Conservation (phyloP, 164 flowering plant species). For the Kalanchoe fedtschenkoi region DNA sequence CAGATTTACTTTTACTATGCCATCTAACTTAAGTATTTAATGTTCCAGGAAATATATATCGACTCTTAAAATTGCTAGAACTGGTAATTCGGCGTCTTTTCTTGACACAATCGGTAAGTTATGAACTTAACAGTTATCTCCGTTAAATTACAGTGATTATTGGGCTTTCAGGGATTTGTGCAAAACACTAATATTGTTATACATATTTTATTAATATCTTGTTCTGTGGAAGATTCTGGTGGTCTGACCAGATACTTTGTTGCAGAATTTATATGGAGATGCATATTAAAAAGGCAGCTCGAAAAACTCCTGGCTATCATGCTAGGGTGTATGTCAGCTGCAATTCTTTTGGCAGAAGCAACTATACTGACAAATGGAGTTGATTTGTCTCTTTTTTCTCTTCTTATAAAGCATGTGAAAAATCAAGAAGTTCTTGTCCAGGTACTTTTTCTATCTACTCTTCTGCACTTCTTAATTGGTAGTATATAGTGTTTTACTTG, state of each 20-base stretch:
- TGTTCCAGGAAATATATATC: constrained; percentile 84
- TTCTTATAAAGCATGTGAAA: constrained; percentile 70
- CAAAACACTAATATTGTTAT: background rate
- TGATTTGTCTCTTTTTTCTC: constrained; percentile 85
- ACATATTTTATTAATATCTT: too few species aligned
- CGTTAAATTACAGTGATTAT: background rate
- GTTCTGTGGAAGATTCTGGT: too few species aligned
- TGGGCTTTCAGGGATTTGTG: background rate
- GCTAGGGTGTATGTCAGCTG: constrained; percentile 86
- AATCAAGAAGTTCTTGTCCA: constrained; percentile 77
- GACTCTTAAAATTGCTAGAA: constrained; percentile 58
- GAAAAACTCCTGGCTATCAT: constrained; percentile 60
- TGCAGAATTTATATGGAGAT: constrained; percentile 83
- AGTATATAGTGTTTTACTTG: background rate
- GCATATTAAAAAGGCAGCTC: constrained; percentile 64
- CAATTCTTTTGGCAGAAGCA: constrained; percentile 97
- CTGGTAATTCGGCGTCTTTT: constrained; percentile 50
- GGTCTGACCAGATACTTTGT: too few species aligned
- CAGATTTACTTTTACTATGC: background rate
- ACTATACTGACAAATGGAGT: constrained; percentile 72
- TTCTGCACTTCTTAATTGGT: background rate
- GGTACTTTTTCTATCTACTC: constrained; percentile 31
- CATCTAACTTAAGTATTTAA: constrained; percentile 2
- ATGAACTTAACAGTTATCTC: background rate
- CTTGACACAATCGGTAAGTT: constrained; percentile 65